Base-by-base conservation (phyloP, 768 basidiomycete genomes). In the Rhizopogon vinicolor region DNA sequence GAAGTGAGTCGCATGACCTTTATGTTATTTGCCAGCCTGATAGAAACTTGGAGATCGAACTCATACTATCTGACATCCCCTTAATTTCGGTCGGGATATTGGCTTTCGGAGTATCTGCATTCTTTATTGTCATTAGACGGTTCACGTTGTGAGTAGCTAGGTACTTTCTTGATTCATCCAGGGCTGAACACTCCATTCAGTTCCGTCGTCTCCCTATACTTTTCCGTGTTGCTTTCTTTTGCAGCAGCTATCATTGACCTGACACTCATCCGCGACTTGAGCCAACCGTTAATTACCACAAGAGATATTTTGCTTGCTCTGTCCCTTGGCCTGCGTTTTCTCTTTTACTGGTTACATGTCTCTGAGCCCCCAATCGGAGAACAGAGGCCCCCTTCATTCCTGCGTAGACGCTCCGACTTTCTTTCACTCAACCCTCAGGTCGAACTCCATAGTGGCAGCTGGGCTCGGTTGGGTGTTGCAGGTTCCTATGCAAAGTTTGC, bases 331-430 rank as follows among this genome's bases (percentile, higher is more conserved):
- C 70, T 82, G 42, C 78, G 84, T 39, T 83, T 83, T 62, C 63
- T 90, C 14, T 89, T 84, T 63, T 83, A 83, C 58, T 91, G 89
- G 89, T 70, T 70, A 40, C 80, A 84, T 56, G 83, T 86, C 41
- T 78, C 81, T 14, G 75, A 75, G 55, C 76, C 83, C 48, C 84
- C 87, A n/a, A 67, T 66, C 35, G 75, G 69, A 56, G 54, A 79
- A 54, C 63, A 58, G 16, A 65, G 54, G 18, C 60, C 60, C 25
- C 51, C 50, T 44, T 55, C 57, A 18, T 43, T 55, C 22, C 45
- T 59, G 1, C 41, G 55, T 37, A 35, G 52, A 48, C 52, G 39
- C 43, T 18, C 53, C 51, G 63, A 55, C 28, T 62, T 64, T 53
- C 53, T 62, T 31, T 18, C 35, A 22, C 46, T 67, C 6, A 54